phyloP scores from a whole-genome alignment of 2,329 filamentous ascomycete species.

The Diplocarpon mali region DNA sequence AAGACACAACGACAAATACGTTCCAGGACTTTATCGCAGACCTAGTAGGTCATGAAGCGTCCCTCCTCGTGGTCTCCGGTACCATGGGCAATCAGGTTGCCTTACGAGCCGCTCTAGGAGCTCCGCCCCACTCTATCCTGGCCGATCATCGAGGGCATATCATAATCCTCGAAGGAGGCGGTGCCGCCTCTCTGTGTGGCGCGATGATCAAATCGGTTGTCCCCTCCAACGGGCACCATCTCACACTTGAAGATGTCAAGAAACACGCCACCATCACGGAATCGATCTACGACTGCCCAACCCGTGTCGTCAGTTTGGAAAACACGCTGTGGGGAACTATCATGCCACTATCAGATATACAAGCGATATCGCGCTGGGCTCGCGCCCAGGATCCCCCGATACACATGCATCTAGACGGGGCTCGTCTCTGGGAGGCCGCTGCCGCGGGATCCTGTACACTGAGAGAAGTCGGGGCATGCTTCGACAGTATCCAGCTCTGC shows the following conservation, averaged over 20 bases:
- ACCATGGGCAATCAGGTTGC: slow-evolving; percentile 95
- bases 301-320: slow-evolving; percentile 69
- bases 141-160: slow-evolving; percentile 73
- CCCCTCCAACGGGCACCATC: slow-evolving; percentile 58
- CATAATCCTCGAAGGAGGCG: slow-evolving; percentile 51
- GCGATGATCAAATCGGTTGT: slow-evolving; percentile 56
- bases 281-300: slow-evolving; percentile 72
- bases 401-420: slow-evolving; percentile 58
- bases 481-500: slow-evolving; percentile 66
- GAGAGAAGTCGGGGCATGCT: slow-evolving; percentile 52
- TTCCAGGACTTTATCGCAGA: slow-evolving; percentile 65
- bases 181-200: slow-evolving; percentile 56
- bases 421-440: slow-evolving; percentile 71
- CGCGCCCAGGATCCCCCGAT: slow-evolving; percentile 50
- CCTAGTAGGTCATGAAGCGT: slow-evolving; percentile 64
- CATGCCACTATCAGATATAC: slow-evolving; percentile 66
- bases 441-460: slow-evolving; percentile 56
- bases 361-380: slow-evolving; percentile 60
- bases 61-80: slow-evolving; percentile 72
- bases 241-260: slow-evolving; percentile 51
- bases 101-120: slow-evolving; percentile 64
- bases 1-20: slow-evolving; percentile 65
- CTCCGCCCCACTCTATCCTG: slow-evolving; percentile 70
- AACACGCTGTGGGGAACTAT: slow-evolving; percentile 68
- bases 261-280: slow-evolving; percentile 50